Evolutionary conservation across 192 early-diverging fungal genomes (phyloP), one percentile per base, ranked within the genome.

Genomic region (Allomyces arbusculus): DNA sequence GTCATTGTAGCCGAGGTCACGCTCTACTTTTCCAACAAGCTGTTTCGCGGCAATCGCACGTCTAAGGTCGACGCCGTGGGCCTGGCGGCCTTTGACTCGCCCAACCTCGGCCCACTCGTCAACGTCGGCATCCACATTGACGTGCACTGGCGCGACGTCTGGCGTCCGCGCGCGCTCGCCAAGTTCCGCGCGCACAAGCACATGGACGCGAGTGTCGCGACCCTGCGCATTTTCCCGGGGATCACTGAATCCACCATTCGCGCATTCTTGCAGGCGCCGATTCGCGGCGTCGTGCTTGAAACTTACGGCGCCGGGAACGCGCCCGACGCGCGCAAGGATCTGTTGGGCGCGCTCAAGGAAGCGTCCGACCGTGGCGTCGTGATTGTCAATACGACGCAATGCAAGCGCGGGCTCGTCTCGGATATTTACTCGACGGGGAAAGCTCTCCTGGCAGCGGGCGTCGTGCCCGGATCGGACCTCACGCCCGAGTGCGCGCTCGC

Each of bases 251-350:
- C 82, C 0, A 95, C 96, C 0, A 84, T 99, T 20, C 79, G 84
- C 19, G 86, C 91, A 5, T 94, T 97, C 64, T 70, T 99, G 24
- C 75, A 86, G 7, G 85, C 90, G 20, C 88, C 91, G 0, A 87
- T 95, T 16, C 82, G 81, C 25, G 96, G 96, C 10, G 86, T 96
- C 5, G 90, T 99, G 10, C 75, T 99, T 10, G 94, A 99, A 71
- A 94, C 94, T 1, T 99, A 91, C 70, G 96, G 96, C 7, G 90
- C 89, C 25, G 96, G 96, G 8, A 99, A 99, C 70, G 94, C 92
- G 0, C 96, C 96, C 1, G 87, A 87, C 69, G 87, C 91, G 62
- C 84, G 91, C 0, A 78, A 85, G 1, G 92, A 92, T 64, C 77
- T 97, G 63, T 74, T 99, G n/a, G 75, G 74, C 23, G 88, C 88